Conservation (phyloP, 306 rosid species). For the Cotoneaster glaucophyllus region DNA sequence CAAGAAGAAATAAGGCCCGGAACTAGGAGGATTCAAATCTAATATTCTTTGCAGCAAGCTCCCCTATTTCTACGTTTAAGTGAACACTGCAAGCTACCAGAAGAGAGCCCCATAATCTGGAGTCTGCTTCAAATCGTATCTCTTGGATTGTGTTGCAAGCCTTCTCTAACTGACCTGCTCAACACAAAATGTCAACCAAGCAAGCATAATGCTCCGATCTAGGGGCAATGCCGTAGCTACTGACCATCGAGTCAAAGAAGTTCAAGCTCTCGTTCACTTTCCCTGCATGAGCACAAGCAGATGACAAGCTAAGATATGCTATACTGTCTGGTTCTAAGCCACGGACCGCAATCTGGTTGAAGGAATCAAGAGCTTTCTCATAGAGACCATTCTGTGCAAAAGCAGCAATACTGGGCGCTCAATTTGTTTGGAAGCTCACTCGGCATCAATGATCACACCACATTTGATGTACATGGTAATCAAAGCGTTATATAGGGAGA, state of each 20-base stretch:
- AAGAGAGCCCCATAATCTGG: slow-evolving; percentile 22
- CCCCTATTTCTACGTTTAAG: slow-evolving; percentile 22
- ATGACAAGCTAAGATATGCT: slow-evolving; percentile 36
- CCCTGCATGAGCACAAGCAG: slow-evolving; percentile 28
- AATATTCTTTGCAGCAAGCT: slow-evolving; percentile 7
- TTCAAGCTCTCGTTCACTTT: slow-evolving; percentile 9
- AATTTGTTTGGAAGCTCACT: slow-evolving; percentile 29
- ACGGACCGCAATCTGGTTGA: slow-evolving; percentile 19
- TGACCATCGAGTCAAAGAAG: slow-evolving; percentile 9
- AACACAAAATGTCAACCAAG: slow-evolving; percentile 17
- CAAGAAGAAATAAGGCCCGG: slow-evolving; percentile 6
- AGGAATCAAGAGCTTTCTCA: slow-evolving; percentile 29
- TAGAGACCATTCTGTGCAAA: slow-evolving; percentile 48
- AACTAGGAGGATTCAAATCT: not conserved
- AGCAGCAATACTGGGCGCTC: slow-evolving; percentile 42
- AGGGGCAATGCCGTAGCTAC: not conserved
- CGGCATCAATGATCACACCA: slow-evolving; percentile 34
- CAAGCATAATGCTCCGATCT: slow-evolving; percentile 18
- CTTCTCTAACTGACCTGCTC: slow-evolving; percentile 17
- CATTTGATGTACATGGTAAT: slow-evolving; percentile 49
- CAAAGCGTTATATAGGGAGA: slow-evolving; percentile 19
- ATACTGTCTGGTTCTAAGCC: slow-evolving; percentile 36
- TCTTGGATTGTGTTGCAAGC: slow-evolving; percentile 13
- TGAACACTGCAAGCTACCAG: slow-evolving; percentile 18
- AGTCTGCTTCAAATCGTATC: slow-evolving; percentile 35